Base-by-base conservation (phyloP, 371 early-diverging fungal species). In the Rhizopus stolonifer region DNA sequence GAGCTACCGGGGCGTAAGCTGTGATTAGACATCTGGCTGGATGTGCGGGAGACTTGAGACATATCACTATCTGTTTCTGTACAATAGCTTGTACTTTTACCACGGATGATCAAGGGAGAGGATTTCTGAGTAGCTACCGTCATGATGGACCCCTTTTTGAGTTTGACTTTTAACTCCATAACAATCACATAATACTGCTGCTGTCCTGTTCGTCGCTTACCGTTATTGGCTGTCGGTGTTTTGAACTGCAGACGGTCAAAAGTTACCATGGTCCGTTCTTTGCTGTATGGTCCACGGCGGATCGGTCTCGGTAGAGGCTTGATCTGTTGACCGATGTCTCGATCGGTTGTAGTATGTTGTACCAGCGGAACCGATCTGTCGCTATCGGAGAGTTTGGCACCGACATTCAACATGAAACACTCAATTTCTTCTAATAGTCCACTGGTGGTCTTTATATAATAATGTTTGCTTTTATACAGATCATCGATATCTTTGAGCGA, bases 161-260 rank as follows among this genome's bases (percentile, higher is more conserved):
- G 70, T 17, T 71, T 68, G 5, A 88, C 92, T 56, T 72, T 80
- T 17, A 92, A 65, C 40, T 84, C 83, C 0, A 91, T 72, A 33
- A 77, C 65, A 46, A 92, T 64, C 34, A 85, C 78, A 64, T 91
- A 91, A 67, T 91, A 93, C 66, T 95, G 95, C 66, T 95, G 95
- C 60, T 94, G 95, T 0, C 92, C 89, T 24, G 92, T 89, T 18
- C 80, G 74, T 51, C 92, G 82, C 61, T 89, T 89, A 38, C 91
- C 92, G 57, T 92, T 94, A 69, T 93, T 95, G 51, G 92, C 92
- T 0, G 96, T 95, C 14, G 95, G 92, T 0, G 88, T 84, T 67
- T 93, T 94, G 81, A 95, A 95, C 72, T 95, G 96, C 33, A 95
- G 74, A 10, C 96, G 87, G 60, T 95, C 94, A 72, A 91, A 95